Base-by-base conservation (phyloP, 495 filamentous ascomycete species). In the Penicillium salamii region DNA sequence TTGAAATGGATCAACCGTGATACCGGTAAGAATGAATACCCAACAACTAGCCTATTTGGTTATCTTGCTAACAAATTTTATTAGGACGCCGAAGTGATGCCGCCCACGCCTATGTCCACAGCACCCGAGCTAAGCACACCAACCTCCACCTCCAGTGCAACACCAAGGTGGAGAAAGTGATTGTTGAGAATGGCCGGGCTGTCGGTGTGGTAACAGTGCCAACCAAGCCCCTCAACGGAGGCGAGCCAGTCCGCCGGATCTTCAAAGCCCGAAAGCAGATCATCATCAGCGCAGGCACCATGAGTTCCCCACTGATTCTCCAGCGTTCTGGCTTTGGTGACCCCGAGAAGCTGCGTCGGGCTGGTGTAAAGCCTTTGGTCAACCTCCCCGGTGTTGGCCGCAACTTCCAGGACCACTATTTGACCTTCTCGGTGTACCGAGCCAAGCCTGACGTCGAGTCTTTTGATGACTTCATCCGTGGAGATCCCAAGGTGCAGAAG, bases 371-470 rank as follows among this genome's bases (percentile, higher is more conserved):
- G 69, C 86, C 86, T 14, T 69, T 88, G 13, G 79, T 90, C 48
- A 78, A 92, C 55, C 80, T 91, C n/a, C 88, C 88, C 0, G 88
- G 88, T 31, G 87, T 92, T 42, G 88, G 87, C 47, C 75, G 84
- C 24, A 91, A 91, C 67, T 91, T 90, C 78, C 88, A 91, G 62
- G 87, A 91, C 65, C 88, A 92, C 54, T 90, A 93, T 61, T 78
- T 93, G 26, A 89, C 85, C 2, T 90, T 91, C 64, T 81, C 87
- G 3, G 77, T 81, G 37, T 91, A 77, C 59, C 74, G 88, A 31
- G 88, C 87, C 24, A 90, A 90, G 72, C 88, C 87, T 2, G 81
- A 86, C 21, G 81, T 82, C 6, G 87, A 93, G 57, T 82, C 80
- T 2, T 93, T 91, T 55, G 88, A 90, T 61, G 87, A 90, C 65